Conservation (phyloP, 2,329 filamentous ascomycete genomes). For the Aspergillus ochraceus region DNA sequence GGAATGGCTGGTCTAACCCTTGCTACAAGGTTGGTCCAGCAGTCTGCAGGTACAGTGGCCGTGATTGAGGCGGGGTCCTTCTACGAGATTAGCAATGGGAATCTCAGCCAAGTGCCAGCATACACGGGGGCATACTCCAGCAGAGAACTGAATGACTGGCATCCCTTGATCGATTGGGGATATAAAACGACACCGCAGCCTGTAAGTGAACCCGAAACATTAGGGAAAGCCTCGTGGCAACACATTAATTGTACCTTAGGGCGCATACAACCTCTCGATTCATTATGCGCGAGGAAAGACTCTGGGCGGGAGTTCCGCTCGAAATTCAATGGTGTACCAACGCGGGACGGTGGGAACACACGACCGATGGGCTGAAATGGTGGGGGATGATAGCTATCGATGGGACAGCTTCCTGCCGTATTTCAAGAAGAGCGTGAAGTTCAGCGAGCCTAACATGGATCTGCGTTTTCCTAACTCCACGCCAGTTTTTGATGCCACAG, state of each 20-base stretch:
- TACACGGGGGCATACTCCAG: conserved; percentile 18
- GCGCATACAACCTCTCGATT: conserved; percentile 22
- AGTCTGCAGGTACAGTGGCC: conserved; percentile 22
- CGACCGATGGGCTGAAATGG: conserved; percentile 21
- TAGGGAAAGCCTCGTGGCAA: neutral
- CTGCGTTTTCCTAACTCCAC: conserved; percentile 21
- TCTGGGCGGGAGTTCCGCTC: conserved; percentile 26
- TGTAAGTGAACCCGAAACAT: neutral
- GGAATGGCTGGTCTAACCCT: conserved; percentile 22
- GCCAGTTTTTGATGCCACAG: conserved; percentile 23
- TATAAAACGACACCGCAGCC: conserved; percentile 21
- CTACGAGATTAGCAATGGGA: conserved; percentile 23
- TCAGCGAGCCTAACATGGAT: conserved; percentile 22
- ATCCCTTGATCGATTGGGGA: conserved; percentile 28
- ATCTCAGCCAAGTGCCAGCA: conserved; percentile 6
- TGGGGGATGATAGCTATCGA: conserved; percentile 25
- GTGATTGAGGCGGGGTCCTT: conserved; percentile 29
- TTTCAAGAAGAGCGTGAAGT: conserved; percentile 27
- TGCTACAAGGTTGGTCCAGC: conserved; percentile 26
- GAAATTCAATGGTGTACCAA: conserved; percentile 20
- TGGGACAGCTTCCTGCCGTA: conserved; percentile 27
- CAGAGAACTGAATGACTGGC: conserved; percentile 20
- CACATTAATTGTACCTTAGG: neutral
- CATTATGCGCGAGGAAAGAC: conserved; percentile 31
- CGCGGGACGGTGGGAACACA: conserved; percentile 7